phyloP scores from a whole-genome alignment of 768 basidiomycete genomes.

The Phlebiopsis gigantea region DNA sequence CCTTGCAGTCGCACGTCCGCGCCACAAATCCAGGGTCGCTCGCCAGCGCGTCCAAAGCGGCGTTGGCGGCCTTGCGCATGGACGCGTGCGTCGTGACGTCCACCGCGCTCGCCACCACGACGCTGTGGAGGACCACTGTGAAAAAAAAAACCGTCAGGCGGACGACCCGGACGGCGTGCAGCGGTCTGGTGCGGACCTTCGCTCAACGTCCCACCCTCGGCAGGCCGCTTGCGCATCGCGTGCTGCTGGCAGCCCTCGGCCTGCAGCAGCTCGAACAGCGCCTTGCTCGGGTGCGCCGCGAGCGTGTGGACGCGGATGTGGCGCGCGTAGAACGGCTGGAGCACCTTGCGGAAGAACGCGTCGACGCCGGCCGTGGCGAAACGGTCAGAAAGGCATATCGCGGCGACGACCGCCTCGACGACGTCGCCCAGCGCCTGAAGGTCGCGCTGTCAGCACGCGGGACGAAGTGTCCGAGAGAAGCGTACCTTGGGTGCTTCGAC shows the following conservation, averaged over 20 bases:
- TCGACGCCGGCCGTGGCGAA: constrained; percentile 59
- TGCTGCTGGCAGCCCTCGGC: constrained; percentile 67
- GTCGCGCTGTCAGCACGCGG: background rate
- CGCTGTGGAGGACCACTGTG: constrained; percentile 64
- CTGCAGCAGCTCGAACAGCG: constrained; percentile 69
- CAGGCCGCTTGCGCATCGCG: constrained; percentile 46
- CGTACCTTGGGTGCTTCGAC: constrained; percentile 72
- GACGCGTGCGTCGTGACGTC: constrained; percentile 49
- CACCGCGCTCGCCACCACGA: constrained; percentile 52
- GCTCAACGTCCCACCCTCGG: constrained; percentile 36
- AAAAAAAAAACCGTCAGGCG: background rate
- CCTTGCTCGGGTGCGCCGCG: constrained; percentile 72
- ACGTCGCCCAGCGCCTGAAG: constrained; percentile 70
- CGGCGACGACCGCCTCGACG: constrained; percentile 76
- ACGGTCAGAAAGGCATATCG: constrained; percentile 71
- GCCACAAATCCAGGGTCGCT: constrained; percentile 58
- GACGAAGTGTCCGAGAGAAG: background rate
- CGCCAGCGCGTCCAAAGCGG: constrained; percentile 67
- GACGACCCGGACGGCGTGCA: background rate
- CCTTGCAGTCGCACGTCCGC: constrained; percentile 64
- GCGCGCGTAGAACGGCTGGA: constrained; percentile 75
- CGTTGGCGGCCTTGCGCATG: constrained; percentile 53
- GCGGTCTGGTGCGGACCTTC: constrained; percentile 37
- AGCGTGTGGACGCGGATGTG: constrained; percentile 70
- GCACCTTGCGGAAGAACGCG: constrained; percentile 57